Base-by-base conservation (phyloP, 305 asterid species). In the Solanum chacoense region DNA sequence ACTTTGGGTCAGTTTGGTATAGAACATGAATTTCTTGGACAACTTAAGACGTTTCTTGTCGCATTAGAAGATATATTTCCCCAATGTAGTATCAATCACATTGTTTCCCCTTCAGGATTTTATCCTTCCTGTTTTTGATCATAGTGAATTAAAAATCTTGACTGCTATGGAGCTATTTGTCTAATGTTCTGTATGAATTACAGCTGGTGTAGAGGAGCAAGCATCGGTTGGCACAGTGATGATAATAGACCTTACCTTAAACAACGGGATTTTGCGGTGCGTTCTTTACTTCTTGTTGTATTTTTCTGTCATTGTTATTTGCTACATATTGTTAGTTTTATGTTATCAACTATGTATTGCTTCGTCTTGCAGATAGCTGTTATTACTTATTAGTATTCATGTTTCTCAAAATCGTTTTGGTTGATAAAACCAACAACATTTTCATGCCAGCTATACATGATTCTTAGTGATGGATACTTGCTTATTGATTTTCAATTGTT, bases 161-260 rank as follows among this genome's bases (percentile, higher is more conserved):
- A 45, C 11, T 83, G 9, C 29, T 67, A 69, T 36, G 77, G 84
- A 26, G 77, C 36, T 31, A 6, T 28, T 18, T 32, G 26, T 38
- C 50, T 73, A 74, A 84, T 76, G 32, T 59, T 84, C 34, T 22
- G 8, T 79, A 5, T 85, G 73, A 84, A 9, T 88, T 69, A 85
- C 93, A 96, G 98, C 91, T 96, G 99, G 99, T 93, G 95, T 90
- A 95, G 90, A 91, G 98, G 97, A 89, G 95, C 98, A 86, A 95
- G 96, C 92, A 96, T 97, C 59, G 98, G 99, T 88, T 97, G 98
- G 98, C 99, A 97, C 91, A 95, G 98, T 89, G 99, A 96, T 88
- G 98, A 97, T 87, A 97, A 97, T 90, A 93, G 98, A 90, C 94
- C 93, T 55, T 96, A 97, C 92, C 99, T 97, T 87, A 95, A 93